Conservation (phyloP, 2,329 filamentous ascomycete genomes). For the Curvularia eragrostidis region DNA sequence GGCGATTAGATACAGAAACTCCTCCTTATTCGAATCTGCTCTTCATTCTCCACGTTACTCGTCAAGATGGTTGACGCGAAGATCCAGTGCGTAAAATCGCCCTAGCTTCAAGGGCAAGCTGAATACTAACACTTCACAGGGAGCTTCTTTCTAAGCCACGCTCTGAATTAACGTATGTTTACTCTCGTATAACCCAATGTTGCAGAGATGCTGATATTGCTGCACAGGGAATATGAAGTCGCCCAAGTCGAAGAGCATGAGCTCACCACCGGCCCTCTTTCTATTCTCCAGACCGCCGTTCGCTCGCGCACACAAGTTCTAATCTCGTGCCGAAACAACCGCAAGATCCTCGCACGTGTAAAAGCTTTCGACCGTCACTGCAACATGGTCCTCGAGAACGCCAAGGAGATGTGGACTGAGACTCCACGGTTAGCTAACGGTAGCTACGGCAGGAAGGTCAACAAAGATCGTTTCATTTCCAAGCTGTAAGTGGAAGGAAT, state of each 20-base stretch:
- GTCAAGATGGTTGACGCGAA: conserved; percentile 50
- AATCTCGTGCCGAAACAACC: conserved; percentile 97
- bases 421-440: conserved; percentile 81
- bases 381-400: conserved; percentile 98
- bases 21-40: neutral
- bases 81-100: conserved; percentile 49
- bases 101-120: neutral
- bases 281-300: conserved; percentile 95
- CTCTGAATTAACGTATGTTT: conserved; percentile 84
- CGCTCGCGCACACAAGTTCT: conserved; percentile 94
- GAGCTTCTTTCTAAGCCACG: conserved; percentile 89
- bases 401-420: conserved; percentile 99
- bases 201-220: conserved; percentile 25
- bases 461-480: conserved; percentile 98
- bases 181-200: conserved; percentile 7
- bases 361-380: conserved; percentile 99
- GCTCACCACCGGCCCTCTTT: conserved; percentile 80
- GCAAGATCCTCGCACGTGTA: conserved; percentile 94
- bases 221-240: conserved; percentile 83
- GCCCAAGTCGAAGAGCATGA: conserved; percentile 81
- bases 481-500: conserved; percentile 75
- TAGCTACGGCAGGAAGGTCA: conserved; percentile 87
- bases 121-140: conserved; percentile 58
- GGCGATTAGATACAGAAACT: conserved; percentile 19
- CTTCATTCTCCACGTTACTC: conserved; percentile 4